Percentiles rank a stretch among this genome's conserved stretches.
Evolutionary conservation across 495 filamentous ascomycete genomes (phyloP).

Genomic region (Chaetomium tenue): DNA sequence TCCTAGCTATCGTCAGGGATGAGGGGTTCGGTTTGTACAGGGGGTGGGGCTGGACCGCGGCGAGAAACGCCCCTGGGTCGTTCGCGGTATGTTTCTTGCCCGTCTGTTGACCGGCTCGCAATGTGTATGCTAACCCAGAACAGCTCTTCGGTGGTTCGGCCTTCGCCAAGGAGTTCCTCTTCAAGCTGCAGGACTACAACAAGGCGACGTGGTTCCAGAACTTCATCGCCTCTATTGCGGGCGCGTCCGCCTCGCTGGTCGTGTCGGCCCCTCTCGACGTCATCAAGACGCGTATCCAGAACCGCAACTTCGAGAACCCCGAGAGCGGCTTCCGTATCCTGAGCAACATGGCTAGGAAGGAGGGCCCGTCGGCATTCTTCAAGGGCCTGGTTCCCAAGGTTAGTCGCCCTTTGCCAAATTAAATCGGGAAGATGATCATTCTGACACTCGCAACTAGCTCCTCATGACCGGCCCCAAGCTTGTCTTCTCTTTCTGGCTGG

Average conservation of each 20-base stretch:
- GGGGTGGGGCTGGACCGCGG: conserved; percentile 96
- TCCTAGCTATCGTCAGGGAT: conserved; percentile 84
- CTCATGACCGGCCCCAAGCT: conserved; percentile 98
- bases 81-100: conserved; percentile 71
- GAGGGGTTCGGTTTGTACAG: conserved; percentile 96
- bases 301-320: conserved; percentile 96
- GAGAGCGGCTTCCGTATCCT: conserved; percentile 88
- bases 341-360: conserved; percentile 84
- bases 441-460: conserved; percentile 48
- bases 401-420: conserved; percentile 13
- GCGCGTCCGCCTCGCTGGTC: conserved; percentile 85
- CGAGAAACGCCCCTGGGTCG: conserved; percentile 92
- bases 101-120: not conserved
- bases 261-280: conserved; percentile 96
- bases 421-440: not conserved
- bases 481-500: conserved; percentile 99
- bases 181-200: conserved; percentile 87
- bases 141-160: conserved; percentile 97
- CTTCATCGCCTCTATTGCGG: conserved; percentile 92
- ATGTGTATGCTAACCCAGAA: conserved; percentile 3
- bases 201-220: conserved; percentile 91
- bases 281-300: conserved; percentile 99
- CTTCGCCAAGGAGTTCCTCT: conserved; percentile 97
- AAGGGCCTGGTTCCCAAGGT: conserved; percentile 94
- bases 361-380: conserved; percentile 87